phyloP scores from a whole-genome alignment of 2,329 filamentous ascomycete species.

The Exserohilum rostratum region DNA sequence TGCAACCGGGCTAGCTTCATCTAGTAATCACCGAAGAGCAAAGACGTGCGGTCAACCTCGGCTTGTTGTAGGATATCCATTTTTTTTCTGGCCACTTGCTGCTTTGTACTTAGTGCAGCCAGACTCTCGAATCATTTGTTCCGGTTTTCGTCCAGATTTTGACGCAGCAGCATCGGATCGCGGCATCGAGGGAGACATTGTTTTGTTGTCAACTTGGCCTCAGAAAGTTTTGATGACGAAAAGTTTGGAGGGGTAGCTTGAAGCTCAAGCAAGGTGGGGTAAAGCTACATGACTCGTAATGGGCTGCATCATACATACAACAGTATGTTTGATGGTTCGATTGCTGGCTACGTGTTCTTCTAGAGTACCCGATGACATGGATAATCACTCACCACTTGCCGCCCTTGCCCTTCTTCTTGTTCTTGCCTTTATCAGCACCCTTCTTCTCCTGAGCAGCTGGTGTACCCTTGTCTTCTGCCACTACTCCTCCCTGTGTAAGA shows the following conservation, averaged over 20 bases:
- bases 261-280: slow-evolving; percentile 7
- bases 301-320: slow-evolving; percentile 2
- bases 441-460: slow-evolving; percentile 41
- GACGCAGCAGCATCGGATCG: not conserved
- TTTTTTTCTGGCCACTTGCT: slow-evolving; percentile 6
- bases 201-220: not conserved
- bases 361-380: not conserved
- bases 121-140: not conserved
- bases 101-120: not conserved
- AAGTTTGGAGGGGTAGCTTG: slow-evolving; percentile 13
- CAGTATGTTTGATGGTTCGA: not conserved
- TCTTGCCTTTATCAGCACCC: slow-evolving; percentile 40
- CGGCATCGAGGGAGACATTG: not conserved
- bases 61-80: slow-evolving; percentile 8
- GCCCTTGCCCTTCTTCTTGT: slow-evolving; percentile 47
- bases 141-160: slow-evolving; percentile 1
- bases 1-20: slow-evolving; percentile 1
- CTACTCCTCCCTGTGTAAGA: slow-evolving; percentile 82
- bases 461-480: slow-evolving; percentile 66
- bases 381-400: slow-evolving; percentile 33
- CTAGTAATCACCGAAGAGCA: slow-evolving; percentile 3
- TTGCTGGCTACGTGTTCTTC: not conserved
- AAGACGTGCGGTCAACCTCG: slow-evolving; percentile 18
- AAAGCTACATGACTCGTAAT: slow-evolving; percentile 1
- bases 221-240: not conserved